Conservation (phyloP, 495 filamentous ascomycete genomes). For the Lasiosphaeria miniovina region DNA sequence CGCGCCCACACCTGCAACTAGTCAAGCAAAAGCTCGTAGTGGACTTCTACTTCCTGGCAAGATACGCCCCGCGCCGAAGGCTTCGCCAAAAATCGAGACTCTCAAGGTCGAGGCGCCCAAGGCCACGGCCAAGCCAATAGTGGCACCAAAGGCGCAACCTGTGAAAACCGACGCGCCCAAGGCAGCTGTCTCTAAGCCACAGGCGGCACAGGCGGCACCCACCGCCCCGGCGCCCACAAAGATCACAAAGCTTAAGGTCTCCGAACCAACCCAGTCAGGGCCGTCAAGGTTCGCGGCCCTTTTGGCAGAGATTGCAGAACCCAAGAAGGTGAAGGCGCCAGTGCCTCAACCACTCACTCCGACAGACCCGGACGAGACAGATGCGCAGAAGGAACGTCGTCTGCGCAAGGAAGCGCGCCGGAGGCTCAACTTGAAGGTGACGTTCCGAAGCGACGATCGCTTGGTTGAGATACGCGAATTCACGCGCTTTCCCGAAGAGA, state of each 20-base stretch:
- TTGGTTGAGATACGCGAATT: constrained; percentile 72
- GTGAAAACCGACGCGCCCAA: constrained; percentile 17
- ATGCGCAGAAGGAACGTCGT: constrained; percentile 68
- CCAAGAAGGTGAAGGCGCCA: constrained; percentile 45
- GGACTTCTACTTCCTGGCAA: constrained; percentile 35
- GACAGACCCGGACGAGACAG: constrained; percentile 61
- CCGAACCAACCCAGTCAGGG: constrained; percentile 18
- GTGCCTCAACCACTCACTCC: constrained; percentile 46
- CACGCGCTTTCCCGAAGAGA: constrained; percentile 76
- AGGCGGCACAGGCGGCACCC: constrained; percentile 7
- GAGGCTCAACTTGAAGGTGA: constrained; percentile 64
- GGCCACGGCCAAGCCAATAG: constrained; percentile 4
- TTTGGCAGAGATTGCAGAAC: constrained; percentile 64
- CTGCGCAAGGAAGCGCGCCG: constrained; percentile 76
- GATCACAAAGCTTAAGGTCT: constrained; percentile 15
- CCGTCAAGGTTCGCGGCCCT: constrained; percentile 44
- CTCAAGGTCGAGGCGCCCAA: constrained; percentile 15
- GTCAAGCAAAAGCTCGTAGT: constrained; percentile 21
- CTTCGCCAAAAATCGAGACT: constrained; percentile 28
- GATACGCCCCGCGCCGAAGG: constrained; percentile 30
- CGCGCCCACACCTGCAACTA: constrained; percentile 13
- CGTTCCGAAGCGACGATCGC: constrained; percentile 63
- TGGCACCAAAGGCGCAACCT: constrained; percentile 3
- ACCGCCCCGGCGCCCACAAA: constrained; percentile 15
- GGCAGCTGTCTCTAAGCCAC: constrained; percentile 8